phyloP scores from a whole-genome alignment of 2,329 filamentous ascomycete species.

The Xylaria sp. region DNA sequence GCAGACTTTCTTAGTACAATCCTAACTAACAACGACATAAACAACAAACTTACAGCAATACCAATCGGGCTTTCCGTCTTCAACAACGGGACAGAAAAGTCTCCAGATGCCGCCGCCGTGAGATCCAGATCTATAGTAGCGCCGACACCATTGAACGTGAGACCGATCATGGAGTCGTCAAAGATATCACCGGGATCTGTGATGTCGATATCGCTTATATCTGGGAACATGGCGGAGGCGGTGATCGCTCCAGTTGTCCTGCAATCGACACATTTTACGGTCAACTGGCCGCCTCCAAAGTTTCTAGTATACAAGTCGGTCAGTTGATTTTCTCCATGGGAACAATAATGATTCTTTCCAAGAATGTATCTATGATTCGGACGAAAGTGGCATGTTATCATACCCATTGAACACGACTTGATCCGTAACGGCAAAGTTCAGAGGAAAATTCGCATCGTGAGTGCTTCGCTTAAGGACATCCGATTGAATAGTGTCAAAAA shows the following conservation, averaged over 20 bases:
- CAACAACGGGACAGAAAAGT: constrained; percentile 42
- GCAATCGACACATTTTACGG: constrained; percentile 44
- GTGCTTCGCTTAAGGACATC: constrained; percentile 32
- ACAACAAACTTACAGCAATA: constrained; percentile 39
- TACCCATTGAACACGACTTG: constrained; percentile 42
- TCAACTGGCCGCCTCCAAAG: constrained; percentile 33
- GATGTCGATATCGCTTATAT: constrained; percentile 44
- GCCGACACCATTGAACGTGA: constrained; percentile 45
- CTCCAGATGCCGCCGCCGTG: constrained; percentile 30
- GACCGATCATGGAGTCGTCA: constrained; percentile 40
- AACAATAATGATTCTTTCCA: too few species aligned
- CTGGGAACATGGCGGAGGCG: constrained; percentile 43
- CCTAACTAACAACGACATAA: not conserved
- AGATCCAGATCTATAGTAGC: constrained; percentile 42
- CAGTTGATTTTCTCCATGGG: not conserved
- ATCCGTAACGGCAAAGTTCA: constrained; percentile 27
- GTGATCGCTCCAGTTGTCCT: constrained; percentile 40
- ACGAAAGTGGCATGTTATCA: not conserved
- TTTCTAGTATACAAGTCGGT: constrained; percentile 3
- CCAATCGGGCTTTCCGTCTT: constrained; percentile 42
- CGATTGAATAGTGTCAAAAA: constrained; percentile 12
- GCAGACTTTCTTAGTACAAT: not conserved
- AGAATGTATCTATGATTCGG: too few species aligned
- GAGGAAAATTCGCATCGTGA: constrained; percentile 24
- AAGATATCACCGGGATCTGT: constrained; percentile 41